A percentile compares a stretch with the other conserved stretches of the same genome.
These are phyloP conservation scores for Rubroboletus satanas DNA, from an alignment of 768 basidiomycete species.

Conservation along the genomic window DNA sequence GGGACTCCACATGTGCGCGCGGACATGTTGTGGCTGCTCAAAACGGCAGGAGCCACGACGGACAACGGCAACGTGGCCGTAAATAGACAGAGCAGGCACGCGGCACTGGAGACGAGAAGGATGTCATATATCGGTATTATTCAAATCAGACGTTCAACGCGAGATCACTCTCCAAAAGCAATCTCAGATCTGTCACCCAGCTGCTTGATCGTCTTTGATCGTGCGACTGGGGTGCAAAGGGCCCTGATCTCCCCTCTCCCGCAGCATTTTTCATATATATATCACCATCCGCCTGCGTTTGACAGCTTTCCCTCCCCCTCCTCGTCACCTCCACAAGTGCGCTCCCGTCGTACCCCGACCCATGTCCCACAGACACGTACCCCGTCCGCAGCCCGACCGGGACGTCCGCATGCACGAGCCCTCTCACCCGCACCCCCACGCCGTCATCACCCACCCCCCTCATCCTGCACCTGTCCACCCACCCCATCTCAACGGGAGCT, in stretches of 20 bases:
- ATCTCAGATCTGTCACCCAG: slow-evolving; percentile 36
- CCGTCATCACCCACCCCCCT: slow-evolving; percentile 41
- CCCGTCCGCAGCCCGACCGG: slow-evolving; percentile 53
- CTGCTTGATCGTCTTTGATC: slow-evolving; percentile 61
- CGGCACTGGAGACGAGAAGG: slow-evolving; percentile 46
- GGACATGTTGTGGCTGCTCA: slow-evolving; percentile 32
- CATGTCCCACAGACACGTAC: slow-evolving; percentile 61
- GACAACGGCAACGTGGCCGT: slow-evolving; percentile 46
- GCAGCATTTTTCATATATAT: slow-evolving; percentile 52
- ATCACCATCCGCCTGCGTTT: slow-evolving; percentile 42
- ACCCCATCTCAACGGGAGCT: slow-evolving; percentile 53
- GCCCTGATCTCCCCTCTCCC: slow-evolving; percentile 43
- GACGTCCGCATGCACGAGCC: slow-evolving; percentile 65
- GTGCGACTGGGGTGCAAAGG: slow-evolving; percentile 47
- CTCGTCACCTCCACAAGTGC: slow-evolving; percentile 34
- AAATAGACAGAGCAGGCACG: slow-evolving; percentile 47
- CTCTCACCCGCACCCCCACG: slow-evolving; percentile 39
- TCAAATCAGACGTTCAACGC: slow-evolving; percentile 40
- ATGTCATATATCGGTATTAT: slow-evolving; percentile 32
- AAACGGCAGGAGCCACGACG: slow-evolving; percentile 40
- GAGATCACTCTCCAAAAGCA: slow-evolving; percentile 33
- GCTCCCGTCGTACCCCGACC: slow-evolving; percentile 22
- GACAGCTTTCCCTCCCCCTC: slow-evolving; percentile 48
- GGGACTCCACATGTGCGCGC: slow-evolving; percentile 32
- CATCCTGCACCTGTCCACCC: slow-evolving; percentile 33